These are phyloP conservation scores for Pyronema domesticum DNA, from an alignment of 495 filamentous ascomycete genomes.

Conservation along the genomic window DNA sequence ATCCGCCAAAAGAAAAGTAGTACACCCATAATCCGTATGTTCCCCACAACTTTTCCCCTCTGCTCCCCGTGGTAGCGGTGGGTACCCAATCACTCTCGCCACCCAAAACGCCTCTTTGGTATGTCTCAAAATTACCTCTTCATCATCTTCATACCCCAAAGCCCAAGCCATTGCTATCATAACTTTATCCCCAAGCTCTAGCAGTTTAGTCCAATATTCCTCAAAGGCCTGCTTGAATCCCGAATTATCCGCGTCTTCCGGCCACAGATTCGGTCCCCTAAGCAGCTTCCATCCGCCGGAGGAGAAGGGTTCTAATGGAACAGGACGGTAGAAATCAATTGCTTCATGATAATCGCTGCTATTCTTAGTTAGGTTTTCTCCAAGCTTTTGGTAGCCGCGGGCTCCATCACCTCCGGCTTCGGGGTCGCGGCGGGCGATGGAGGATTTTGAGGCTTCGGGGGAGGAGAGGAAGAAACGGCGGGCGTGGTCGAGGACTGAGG, in stretches of 20 bases:
- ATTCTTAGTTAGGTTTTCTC: slow-evolving; percentile 18
- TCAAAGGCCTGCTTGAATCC: slow-evolving; percentile 4
- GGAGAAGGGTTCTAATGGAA: neutral
- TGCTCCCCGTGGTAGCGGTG: slow-evolving; percentile 10
- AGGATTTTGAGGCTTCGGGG: slow-evolving; percentile 7
- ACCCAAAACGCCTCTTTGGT: slow-evolving; percentile 14
- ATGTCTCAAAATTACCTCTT: slow-evolving; percentile 10
- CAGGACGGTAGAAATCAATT: slow-evolving; percentile 15
- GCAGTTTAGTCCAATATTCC: neutral
- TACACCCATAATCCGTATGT: slow-evolving; percentile 41
- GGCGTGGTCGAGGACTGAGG: slow-evolving; percentile 12
- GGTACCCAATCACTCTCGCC: slow-evolving; percentile 20
- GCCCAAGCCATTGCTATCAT: slow-evolving; percentile 20
- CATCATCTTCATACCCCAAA: slow-evolving; percentile 10
- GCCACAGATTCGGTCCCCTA: slow-evolving; percentile 3
- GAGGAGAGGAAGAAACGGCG: slow-evolving; percentile 16
- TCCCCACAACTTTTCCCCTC: slow-evolving; percentile 34
- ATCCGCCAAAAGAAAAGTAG: slow-evolving; percentile 40
- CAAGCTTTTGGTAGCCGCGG: slow-evolving; percentile 18
- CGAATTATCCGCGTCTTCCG: neutral
- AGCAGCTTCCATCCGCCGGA: neutral
- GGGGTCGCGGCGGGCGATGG: slow-evolving; percentile 11
- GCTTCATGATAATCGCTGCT: slow-evolving; percentile 5
- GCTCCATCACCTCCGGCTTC: slow-evolving; percentile 16
- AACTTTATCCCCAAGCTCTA: slow-evolving; percentile 1